Evolutionary conservation across 192 early-diverging fungal genomes (phyloP).

Genomic region (Ambispora gerdemannii): DNA sequence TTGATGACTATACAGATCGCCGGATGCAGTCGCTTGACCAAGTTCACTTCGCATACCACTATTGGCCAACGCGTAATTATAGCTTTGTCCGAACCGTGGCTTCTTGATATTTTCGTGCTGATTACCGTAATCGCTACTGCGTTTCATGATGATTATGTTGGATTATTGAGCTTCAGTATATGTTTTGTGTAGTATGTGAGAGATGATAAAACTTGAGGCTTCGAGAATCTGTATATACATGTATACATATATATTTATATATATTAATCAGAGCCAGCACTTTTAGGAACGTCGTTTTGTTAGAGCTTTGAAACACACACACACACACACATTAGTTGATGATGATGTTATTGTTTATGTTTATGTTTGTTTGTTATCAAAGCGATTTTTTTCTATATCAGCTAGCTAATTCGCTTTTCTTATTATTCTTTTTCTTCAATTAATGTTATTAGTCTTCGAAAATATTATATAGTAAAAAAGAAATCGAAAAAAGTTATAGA

Average conservation of each 20-base stretch:
- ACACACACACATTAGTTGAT: no score
- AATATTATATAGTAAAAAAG: no score
- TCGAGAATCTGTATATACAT: constrained; percentile 11
- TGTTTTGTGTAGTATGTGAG: not conserved
- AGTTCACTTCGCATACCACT: constrained; percentile 27
- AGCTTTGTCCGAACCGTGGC: constrained; percentile 52
- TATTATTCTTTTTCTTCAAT: not conserved
- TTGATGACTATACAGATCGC: constrained; percentile 27
- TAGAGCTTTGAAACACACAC: constrained; percentile 5
- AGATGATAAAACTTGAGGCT: constrained; percentile 5
- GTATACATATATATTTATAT: not conserved
- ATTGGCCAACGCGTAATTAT: constrained; percentile 26
- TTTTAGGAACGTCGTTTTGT: not conserved
- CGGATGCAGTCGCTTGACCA: constrained; percentile 17
- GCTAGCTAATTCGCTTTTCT: not conserved
- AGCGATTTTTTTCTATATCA: not conserved
- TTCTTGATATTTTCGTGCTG: constrained; percentile 57
- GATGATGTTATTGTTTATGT: no score
- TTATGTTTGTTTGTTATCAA: not conserved
- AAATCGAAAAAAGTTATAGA: no score
- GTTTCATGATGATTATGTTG: constrained; percentile 46
- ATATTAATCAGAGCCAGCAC: constrained; percentile 4
- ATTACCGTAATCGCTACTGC: constrained; percentile 56
- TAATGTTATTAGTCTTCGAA: no score
- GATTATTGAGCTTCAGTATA: not conserved